Evolutionary conservation across 2,329 filamentous ascomycete species (phyloP).

Genomic region (Lachnellula cervina): DNA sequence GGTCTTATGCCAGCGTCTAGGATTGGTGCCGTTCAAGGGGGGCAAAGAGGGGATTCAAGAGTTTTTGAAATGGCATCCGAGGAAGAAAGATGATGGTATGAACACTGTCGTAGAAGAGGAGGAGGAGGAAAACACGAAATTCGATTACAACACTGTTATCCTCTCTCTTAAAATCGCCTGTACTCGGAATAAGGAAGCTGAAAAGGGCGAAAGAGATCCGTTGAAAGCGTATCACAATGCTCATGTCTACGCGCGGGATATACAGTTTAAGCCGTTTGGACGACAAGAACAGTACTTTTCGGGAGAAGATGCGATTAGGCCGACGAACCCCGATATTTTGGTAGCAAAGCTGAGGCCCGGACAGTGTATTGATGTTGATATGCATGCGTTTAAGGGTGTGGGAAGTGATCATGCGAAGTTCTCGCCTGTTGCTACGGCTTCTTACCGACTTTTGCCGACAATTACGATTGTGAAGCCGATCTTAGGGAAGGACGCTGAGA

Average conservation of each 20-base stretch:
- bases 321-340: constrained; percentile 87
- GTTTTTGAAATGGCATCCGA: constrained; percentile 64
- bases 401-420: constrained; percentile 96
- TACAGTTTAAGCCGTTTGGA: constrained; percentile 72
- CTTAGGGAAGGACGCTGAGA: constrained; percentile 76
- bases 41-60: constrained; percentile 68
- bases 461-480: constrained; percentile 84
- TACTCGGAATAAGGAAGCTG: constrained; percentile 69
- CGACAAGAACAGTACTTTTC: constrained; percentile 66
- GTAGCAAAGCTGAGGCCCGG: constrained; percentile 90
- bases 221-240: constrained; percentile 80
- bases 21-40: constrained; percentile 84
- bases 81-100: constrained; percentile 44
- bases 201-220: constrained; percentile 71
- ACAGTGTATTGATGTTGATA: constrained; percentile 78
- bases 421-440: constrained; percentile 90
- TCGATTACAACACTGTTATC: constrained; percentile 83
- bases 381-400: constrained; percentile 93
- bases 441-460: constrained; percentile 83
- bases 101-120: constrained; percentile 62
- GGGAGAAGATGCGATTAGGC: constrained; percentile 62
- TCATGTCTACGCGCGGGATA: constrained; percentile 73
- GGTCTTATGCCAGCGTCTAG: constrained; percentile 84
- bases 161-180: constrained; percentile 75
- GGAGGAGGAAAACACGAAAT: constrained; percentile 48